Conservation (phyloP, 768 basidiomycete genomes). For the Pleurotus pulmonarius region DNA sequence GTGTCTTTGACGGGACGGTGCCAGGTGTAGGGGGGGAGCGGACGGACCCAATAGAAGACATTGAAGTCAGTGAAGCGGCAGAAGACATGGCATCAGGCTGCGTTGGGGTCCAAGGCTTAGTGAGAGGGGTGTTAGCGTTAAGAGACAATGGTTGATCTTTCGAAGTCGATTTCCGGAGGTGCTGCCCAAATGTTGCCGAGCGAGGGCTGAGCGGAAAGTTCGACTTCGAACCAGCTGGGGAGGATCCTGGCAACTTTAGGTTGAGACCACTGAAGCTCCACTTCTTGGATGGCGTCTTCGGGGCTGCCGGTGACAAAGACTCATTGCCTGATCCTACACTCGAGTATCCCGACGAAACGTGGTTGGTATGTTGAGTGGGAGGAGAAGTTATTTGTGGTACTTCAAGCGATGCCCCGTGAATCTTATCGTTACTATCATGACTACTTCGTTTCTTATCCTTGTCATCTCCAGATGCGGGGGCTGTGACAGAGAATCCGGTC, state of each 20-base stretch:
- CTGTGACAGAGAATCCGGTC: slow-evolving; percentile 48
- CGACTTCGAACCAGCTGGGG: slow-evolving; percentile 43
- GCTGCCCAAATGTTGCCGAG: slow-evolving; percentile 62
- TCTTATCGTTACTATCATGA: slow-evolving; percentile 40
- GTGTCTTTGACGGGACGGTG: slow-evolving; percentile 3
- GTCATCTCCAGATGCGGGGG: slow-evolving; percentile 36
- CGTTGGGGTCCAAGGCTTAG: slow-evolving; percentile 57
- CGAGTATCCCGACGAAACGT: slow-evolving; percentile 17
- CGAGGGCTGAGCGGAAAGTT: slow-evolving; percentile 65
- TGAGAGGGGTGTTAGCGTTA: slow-evolving; percentile 21
- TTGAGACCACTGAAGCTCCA: slow-evolving; percentile 93
- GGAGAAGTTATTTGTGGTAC: slow-evolving; percentile 35
- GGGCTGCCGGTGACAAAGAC: slow-evolving; percentile 35
- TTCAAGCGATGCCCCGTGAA: slow-evolving; percentile 48
- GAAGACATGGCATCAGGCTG: slow-evolving; percentile 77
- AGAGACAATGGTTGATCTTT: slow-evolving; percentile 53
- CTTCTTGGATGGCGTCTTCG: slow-evolving; percentile 90
- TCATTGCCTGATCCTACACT: slow-evolving; percentile 38
- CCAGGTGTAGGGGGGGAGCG: slow-evolving; percentile 60
- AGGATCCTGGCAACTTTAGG: slow-evolving; percentile 64
- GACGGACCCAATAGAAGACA: slow-evolving; percentile 70
- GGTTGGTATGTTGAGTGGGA: slow-evolving; percentile 28
- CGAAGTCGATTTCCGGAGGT: slow-evolving; percentile 64
- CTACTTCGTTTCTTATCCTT: slow-evolving; percentile 32
- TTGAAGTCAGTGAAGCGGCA: slow-evolving; percentile 69